Percentiles rank a stretch among this genome's conserved stretches.
These are phyloP conservation scores for Circinella minor DNA, from an alignment of 371 early-diverging fungal species.

Conservation along the genomic window DNA sequence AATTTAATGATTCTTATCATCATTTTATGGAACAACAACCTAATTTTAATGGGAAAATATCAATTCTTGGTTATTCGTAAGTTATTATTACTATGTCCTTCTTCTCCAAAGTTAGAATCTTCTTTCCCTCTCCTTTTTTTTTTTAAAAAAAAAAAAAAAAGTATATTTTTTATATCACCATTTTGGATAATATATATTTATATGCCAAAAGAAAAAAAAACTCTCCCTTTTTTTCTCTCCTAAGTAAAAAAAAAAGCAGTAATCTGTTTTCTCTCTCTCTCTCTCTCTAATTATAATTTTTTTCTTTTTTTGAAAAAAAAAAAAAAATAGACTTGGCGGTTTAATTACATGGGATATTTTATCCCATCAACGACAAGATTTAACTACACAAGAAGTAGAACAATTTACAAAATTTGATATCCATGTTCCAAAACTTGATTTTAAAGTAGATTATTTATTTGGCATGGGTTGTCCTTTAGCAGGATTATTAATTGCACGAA, in stretches of 20 bases:
- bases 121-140: no score
- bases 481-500: conserved; percentile 64
- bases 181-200: no score
- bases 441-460: conserved; percentile 60
- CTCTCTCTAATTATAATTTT: not conserved
- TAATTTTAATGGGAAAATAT: conserved; percentile 60
- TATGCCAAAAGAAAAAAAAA: no score
- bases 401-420: conserved; percentile 45
- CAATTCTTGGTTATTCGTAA: conserved; percentile 64
- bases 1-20: conserved; percentile 58
- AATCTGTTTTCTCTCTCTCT: not conserved
- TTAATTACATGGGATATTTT: conserved; percentile 70
- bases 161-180: no score
- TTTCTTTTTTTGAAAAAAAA: not conserved
- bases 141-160: no score
- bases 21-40: conserved; percentile 58
- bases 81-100: conserved; percentile 1
- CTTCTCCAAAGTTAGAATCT: not conserved
- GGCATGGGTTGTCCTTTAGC: conserved; percentile 67
- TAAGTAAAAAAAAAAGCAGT: no score
- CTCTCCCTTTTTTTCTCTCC: no score
- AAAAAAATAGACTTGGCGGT: conserved; percentile 55
- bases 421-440: conserved; percentile 52
- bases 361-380: conserved; percentile 40
- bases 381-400: conserved; percentile 21